These are phyloP conservation scores for Scleroderma citrinum DNA, from an alignment of 768 basidiomycete genomes.

Conservation along the genomic window DNA sequence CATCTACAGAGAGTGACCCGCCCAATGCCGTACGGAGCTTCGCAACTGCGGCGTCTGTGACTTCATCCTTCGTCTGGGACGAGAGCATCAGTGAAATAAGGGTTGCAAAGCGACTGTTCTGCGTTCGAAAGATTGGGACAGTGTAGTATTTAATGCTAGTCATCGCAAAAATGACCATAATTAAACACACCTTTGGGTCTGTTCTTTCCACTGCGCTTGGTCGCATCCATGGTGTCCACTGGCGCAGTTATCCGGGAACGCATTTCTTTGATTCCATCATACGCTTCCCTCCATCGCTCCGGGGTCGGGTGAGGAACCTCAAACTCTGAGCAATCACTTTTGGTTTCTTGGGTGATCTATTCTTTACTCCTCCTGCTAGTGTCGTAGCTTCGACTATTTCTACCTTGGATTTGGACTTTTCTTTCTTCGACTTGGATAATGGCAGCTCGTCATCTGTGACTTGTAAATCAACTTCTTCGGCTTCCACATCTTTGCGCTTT, in stretches of 20 bases:
- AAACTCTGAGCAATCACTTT: conserved; percentile 53
- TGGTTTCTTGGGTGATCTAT: conserved; percentile 42
- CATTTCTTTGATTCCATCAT: conserved; percentile 72
- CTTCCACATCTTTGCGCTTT: conserved; percentile 21
- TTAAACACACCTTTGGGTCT: conserved; percentile 52
- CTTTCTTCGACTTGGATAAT: no score
- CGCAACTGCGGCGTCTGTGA: conserved; percentile 72
- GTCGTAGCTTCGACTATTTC: not conserved
- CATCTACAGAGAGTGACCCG: conserved; percentile 73
- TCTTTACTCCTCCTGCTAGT: not conserved
- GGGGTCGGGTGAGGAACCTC: conserved; percentile 62
- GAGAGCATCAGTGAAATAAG: conserved; percentile 93
- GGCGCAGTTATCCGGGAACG: conserved; percentile 68
- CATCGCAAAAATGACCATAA: conserved; percentile 2
- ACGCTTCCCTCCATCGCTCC: conserved; percentile 59
- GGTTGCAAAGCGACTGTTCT: conserved; percentile 80
- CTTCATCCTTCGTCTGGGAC: conserved; percentile 92
- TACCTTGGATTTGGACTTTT: no score
- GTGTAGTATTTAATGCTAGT: not conserved
- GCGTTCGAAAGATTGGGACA: conserved; percentile 1
- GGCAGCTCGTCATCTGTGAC: not conserved
- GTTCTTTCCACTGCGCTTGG: conserved; percentile 56
- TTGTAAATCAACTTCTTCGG: not conserved
- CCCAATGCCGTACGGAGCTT: conserved; percentile 71
- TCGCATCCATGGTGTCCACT: conserved; percentile 90